These are phyloP conservation scores for Asterochloris erici DNA, from an alignment of 139 green algal genomes.

Conservation along the genomic window DNA sequence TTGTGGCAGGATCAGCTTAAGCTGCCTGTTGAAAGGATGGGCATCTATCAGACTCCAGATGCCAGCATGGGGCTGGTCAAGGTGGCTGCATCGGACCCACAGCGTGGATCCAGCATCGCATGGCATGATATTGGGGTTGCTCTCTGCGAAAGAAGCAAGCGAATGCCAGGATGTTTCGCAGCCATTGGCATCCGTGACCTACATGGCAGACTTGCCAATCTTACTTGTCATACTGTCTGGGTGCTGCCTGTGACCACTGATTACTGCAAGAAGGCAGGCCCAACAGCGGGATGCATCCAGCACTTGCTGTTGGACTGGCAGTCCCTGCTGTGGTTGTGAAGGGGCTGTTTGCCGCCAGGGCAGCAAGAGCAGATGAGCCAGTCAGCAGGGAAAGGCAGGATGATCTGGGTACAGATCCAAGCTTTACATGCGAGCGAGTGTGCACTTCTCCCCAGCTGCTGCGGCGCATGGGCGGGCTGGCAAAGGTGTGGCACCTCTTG, in stretches of 20 bases:
- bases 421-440: slow-evolving; percentile 94
- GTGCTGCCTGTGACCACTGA: too few species aligned
- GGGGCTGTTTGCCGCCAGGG: neutral
- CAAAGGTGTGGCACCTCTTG: slow-evolving; percentile 53
- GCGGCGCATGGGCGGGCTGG: slow-evolving; percentile 66
- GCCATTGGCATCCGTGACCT: too few species aligned
- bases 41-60: neutral
- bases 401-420: slow-evolving; percentile 38
- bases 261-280: too few species aligned
- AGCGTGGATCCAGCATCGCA: neutral
- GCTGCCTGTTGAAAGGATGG: slow-evolving; percentile 4
- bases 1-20: slow-evolving; percentile 4
- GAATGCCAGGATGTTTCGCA: too few species aligned
- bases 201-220: too few species aligned
- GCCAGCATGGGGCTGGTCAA: neutral
- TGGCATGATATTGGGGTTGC: too few species aligned
- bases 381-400: slow-evolving; percentile 15
- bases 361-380: slow-evolving; percentile 10
- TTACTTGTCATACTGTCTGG: too few species aligned
- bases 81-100: neutral
- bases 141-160: too few species aligned
- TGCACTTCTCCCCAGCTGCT: slow-evolving; percentile 87
- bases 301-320: slow-evolving; percentile 20
- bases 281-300: too few species aligned
- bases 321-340: slow-evolving; percentile 30